Evolutionary conservation across 108 stramenopile genomes (phyloP), one percentile per base, ranked within the genome.

Genomic region (Pseudonitzschia pungens): DNA sequence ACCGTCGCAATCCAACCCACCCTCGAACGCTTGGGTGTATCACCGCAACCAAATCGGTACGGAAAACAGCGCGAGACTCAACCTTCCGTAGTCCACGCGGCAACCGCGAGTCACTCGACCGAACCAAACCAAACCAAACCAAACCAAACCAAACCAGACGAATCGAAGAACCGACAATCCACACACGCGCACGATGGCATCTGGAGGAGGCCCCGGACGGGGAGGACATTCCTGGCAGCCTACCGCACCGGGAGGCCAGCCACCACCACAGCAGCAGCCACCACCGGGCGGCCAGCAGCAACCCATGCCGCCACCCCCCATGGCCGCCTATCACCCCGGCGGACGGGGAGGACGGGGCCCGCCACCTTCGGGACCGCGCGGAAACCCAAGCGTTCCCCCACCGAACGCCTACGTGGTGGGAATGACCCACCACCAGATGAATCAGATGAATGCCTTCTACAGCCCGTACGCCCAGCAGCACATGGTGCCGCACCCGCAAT

Each of bases 161-260:
- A 48, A 2, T 12, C 45, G 18, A 2, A 14, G 18, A 8, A 48
- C 14, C 16, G 3, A 48, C 9, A 18, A 48, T 10, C 45, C 10
- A 14, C 45, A 48, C 10, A 18, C 18, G 45, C 45, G 10, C 5
- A 48, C 9, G 14, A 62, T 62, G 60, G 60, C 60, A 16, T 62
- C 60, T 50, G 66, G 43, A 67, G 41, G 33, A 42, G 18, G 18
- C 42, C 66, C 66, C 31, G 32, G 62, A 24, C 22, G 36, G 2
- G 40, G 36, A 63, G 62, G 15, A 18, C 45, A 50, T 21, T 67
- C 66, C 45, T 80, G 79, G 79, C 79, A 80, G 59, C 73, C 79
- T 1, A 51, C 79, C 6, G 72, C 67, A 27, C 79, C 65, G n/a
- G 36, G 48, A 22, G 53, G 53, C 14, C 27, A 44, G 43, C 75